Evolutionary conservation across 2,329 filamentous ascomycete genomes (phyloP).

Genomic region (Escovopsis sp.): DNA sequence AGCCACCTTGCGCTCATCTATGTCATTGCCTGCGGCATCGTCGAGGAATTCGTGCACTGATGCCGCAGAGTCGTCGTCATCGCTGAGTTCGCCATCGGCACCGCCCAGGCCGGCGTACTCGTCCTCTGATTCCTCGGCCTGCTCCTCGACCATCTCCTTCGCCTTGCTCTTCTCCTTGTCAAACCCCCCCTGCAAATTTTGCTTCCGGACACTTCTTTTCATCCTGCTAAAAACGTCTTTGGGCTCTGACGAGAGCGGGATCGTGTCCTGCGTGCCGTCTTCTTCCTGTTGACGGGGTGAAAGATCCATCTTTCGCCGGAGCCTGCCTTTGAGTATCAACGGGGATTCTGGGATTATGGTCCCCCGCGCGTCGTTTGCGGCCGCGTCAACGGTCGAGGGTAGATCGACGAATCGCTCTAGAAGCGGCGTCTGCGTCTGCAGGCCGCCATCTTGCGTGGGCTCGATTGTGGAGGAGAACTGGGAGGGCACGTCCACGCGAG

Average conservation of each 20-base stretch:
- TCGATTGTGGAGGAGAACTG: conserved; percentile 58
- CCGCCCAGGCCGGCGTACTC: conserved; percentile 93
- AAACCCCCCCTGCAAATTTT: conserved; percentile 40
- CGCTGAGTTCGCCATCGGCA: conserved; percentile 72
- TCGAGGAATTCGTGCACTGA: conserved; percentile 80
- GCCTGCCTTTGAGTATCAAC: conserved; percentile 42
- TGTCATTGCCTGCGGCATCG: conserved; percentile 62
- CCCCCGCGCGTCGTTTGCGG: conserved; percentile 28
- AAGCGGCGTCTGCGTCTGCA: conserved; percentile 58
- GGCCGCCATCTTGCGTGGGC: conserved; percentile 68
- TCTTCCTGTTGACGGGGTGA: conserved; percentile 1
- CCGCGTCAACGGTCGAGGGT: conserved; percentile 59
- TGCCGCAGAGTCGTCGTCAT: conserved; percentile 49
- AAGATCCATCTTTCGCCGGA: conserved; percentile 27
- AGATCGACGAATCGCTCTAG: conserved; percentile 50
- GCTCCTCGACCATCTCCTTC: conserved; percentile 76
- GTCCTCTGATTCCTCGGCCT: conserved; percentile 94
- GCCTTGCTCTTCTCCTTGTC: conserved; percentile 80
- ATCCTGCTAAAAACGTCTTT: conserved; percentile 50
- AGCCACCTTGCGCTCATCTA: conserved; percentile 67
- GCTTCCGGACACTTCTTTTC: conserved; percentile 48
- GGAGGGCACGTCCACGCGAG: conserved; percentile 30
- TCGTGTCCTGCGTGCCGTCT: conserved; percentile 8
- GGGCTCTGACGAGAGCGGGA: conserved; percentile 6
- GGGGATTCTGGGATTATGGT: conserved; percentile 47